phyloP scores from a whole-genome alignment of 2,329 filamentous ascomycete species.

The Dactylonectria macrodidyma region DNA sequence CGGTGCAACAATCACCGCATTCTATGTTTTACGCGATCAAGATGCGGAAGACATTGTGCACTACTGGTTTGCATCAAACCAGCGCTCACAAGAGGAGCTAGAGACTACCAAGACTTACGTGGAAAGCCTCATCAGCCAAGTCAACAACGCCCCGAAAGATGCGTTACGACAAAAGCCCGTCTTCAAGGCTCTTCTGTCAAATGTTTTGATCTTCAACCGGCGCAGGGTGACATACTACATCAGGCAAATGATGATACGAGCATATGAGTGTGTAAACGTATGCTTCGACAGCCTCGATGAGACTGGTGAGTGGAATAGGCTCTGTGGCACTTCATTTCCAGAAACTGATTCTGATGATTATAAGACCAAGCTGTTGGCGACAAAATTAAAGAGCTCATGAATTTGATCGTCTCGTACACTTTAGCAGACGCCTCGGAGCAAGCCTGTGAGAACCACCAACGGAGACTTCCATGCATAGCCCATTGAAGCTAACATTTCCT shows the following conservation, averaged over 20 bases:
- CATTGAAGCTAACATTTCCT: neutral
- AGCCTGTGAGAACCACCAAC: constrained; percentile 4
- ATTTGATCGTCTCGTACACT: neutral
- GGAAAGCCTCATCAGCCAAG: constrained; percentile 9
- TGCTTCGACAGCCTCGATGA: neutral
- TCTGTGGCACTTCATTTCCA: neutral
- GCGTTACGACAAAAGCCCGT: neutral
- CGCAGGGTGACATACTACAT: constrained; percentile 25
- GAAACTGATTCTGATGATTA: neutral
- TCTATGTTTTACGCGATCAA: constrained; percentile 37
- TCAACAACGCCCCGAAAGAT: neutral
- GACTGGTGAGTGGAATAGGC: neutral
- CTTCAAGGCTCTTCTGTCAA: constrained; percentile 5
- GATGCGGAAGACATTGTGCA: constrained; percentile 33
- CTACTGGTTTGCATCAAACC: constrained; percentile 48
- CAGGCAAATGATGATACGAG: neutral
- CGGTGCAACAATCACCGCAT: constrained; percentile 39
- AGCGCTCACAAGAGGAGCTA: constrained; percentile 26
- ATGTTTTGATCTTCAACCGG: constrained; percentile 31
- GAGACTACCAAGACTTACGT: constrained; percentile 18
- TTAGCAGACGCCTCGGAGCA: neutral
- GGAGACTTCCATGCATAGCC: neutral
- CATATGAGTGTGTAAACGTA: neutral
- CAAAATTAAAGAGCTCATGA: neutral
- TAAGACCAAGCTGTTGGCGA: neutral